phyloP scores from a whole-genome alignment of 2,329 filamentous ascomycete species.

The Escovopsis sp. region DNA sequence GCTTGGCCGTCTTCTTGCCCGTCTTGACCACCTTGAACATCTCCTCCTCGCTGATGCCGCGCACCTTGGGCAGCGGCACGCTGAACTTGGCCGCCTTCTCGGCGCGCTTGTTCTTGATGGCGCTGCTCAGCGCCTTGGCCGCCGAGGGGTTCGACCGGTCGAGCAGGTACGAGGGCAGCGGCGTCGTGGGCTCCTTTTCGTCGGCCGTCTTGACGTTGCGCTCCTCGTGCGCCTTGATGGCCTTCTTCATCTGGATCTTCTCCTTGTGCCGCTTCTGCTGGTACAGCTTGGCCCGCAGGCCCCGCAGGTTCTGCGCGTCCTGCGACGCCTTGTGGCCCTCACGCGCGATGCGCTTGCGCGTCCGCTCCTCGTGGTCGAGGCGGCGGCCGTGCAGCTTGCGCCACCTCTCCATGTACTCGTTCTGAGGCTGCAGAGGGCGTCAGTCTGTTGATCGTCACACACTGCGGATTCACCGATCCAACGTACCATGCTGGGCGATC shows the following conservation, averaged over 20 bases:
- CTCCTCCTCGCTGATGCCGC: slow-evolving; percentile 83
- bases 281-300: slow-evolving; percentile 82
- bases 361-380: slow-evolving; percentile 73
- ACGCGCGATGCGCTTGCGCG: slow-evolving; percentile 73
- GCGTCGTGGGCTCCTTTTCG: slow-evolving; percentile 63
- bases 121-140: slow-evolving; percentile 58
- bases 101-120: slow-evolving; percentile 88
- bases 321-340: slow-evolving; percentile 78
- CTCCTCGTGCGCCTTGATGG: slow-evolving; percentile 89
- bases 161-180: slow-evolving; percentile 83
- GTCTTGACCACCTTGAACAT: slow-evolving; percentile 97
- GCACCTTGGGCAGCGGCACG: slow-evolving; percentile 86
- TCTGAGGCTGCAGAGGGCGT: slow-evolving; percentile 49
- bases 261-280: slow-evolving; percentile 88
- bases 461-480: background rate
- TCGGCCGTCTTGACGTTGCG: slow-evolving; percentile 83
- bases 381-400: slow-evolving; percentile 36
- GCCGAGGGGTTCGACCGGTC: slow-evolving; percentile 52
- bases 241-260: slow-evolving; percentile 96
- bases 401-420: slow-evolving; percentile 66
- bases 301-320: slow-evolving; percentile 84
- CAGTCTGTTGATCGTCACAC: no score
- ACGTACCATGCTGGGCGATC: slow-evolving; percentile 20
- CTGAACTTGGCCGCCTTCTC: slow-evolving; percentile 91
- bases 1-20: slow-evolving; percentile 85